Evolutionary conservation across 1,284 basidiomycete genomes (phyloP), one percentile per base, ranked within the genome.

Genomic region (Ustilago bromivora): DNA sequence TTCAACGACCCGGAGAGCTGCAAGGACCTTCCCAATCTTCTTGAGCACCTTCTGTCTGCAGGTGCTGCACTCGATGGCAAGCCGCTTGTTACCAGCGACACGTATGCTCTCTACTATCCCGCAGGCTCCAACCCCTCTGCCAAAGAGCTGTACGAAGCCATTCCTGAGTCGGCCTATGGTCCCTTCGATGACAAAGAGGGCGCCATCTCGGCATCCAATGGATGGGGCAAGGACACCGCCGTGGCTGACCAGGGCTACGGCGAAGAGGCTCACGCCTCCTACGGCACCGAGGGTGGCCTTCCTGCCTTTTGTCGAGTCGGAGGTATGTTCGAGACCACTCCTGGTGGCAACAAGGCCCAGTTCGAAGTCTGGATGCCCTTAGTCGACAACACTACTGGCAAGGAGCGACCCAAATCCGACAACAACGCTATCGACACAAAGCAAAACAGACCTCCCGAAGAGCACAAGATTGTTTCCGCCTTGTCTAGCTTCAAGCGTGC

Each of bases 251-350:
- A 49, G 23, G 67, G 66, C 31, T 80, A 80, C 57, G 78, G 78
- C 43, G 64, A 71, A 23, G 57, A 65, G 36, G 64, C 47, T n/a
- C 34, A 52, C 32, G 23, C 46, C 0, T 3, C 57, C 0, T 43
- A 52, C 34, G 36, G 41, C 53, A 32, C 23, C 10, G n/a, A 63
- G 0, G 78, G 78, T 11, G 71, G 71, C 13, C 51, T 80, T 5
- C 78, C 78, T n/a, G 36, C 67, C 11, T 80, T 80, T 41, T 80
- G 78, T 46, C 76, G 78, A 10, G 71, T 80, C 34, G 78, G 78
- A 3, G 78, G 66, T 17, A 60, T 55, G 49, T 63, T 78, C 31
- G 46, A 71, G 12, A 80, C 76, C 0, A 65, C 43, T 36, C 15
- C 34, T 4, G 35, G 23, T 0, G 66, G 61, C 28, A 71, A 54